Conservation (phyloP, 441 rosid genomes). For the Populus hybrid region DNA sequence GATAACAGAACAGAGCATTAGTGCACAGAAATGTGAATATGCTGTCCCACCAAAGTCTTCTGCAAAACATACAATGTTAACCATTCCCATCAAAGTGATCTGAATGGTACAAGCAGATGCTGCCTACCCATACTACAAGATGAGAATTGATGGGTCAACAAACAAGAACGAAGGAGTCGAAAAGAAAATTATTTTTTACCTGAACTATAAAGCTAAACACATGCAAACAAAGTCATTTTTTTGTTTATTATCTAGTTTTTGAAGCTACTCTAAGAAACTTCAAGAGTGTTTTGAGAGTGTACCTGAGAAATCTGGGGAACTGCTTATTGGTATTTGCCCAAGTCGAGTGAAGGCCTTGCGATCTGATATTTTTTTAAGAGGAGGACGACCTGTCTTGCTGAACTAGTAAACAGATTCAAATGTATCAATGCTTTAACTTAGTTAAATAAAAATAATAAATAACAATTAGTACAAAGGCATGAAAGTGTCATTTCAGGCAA, state of each 20-base stretch:
- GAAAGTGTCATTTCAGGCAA: not conserved
- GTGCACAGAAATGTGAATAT: not conserved
- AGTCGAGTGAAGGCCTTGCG: slow-evolving; percentile 42
- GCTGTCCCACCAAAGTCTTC: not conserved
- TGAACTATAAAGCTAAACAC: not conserved
- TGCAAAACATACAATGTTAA: not conserved
- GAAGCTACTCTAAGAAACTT: not conserved
- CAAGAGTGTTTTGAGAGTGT: slow-evolving; percentile 4
- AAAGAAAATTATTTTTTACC: not conserved
- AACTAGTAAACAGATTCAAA: slow-evolving; percentile 20
- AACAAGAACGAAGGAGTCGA: not conserved
- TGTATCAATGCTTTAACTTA: slow-evolving; percentile 8
- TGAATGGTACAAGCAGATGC: not conserved
- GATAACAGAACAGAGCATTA: not conserved
- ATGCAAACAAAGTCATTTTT: not conserved
- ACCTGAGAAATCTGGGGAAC: slow-evolving; percentile 52
- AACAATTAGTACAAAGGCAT: not conserved
- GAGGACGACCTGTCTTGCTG: slow-evolving; percentile 65
- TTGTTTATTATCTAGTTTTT: not conserved
- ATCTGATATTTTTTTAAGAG: slow-evolving; percentile 49
- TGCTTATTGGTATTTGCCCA: slow-evolving; percentile 30
- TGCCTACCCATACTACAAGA: not conserved
- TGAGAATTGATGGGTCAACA: not conserved
- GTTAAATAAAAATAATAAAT: not conserved
- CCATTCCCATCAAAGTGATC: not conserved